Conservation (phyloP, 129 eudicot species). For the carrot (Daucus carota) region DNA sequence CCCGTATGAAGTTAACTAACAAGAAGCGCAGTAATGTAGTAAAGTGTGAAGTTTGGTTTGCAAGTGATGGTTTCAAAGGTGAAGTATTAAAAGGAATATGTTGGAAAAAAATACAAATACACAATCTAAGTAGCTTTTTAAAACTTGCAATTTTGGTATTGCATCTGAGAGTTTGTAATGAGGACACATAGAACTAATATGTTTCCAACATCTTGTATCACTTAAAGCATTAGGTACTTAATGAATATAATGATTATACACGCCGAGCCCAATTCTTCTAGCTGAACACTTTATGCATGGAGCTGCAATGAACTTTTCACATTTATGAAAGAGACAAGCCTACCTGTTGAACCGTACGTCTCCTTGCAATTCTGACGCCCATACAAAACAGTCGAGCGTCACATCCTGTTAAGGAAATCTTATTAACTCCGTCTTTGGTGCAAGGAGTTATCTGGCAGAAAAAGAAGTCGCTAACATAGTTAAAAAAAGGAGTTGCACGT, state of each 20-base stretch:
- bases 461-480: slow-evolving; percentile 6
- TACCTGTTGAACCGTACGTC: slow-evolving; percentile 84
- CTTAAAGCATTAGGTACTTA: not conserved
- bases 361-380: slow-evolving; percentile 71
- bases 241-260: not conserved
- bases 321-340: not conserved
- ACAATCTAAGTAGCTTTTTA: no score
- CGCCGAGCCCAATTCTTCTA: not conserved
- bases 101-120: no score
- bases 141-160: not conserved
- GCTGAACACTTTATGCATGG: not conserved
- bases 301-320: not conserved
- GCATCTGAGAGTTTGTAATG: not conserved
- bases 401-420: slow-evolving; percentile 62
- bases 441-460: slow-evolving; percentile 65
- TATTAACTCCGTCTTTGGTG: slow-evolving; percentile 76
- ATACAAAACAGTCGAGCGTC: slow-evolving; percentile 75
- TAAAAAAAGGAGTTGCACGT: not conserved
- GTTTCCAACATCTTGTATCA: not conserved
- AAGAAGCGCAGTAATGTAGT: no score
- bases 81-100: no score
- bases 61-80: no score
- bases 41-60: no score
- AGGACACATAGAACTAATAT: not conserved
- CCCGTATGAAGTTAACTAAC: not conserved